Evolutionary conservation across 306 rosid genomes (phyloP), one percentile per base, ranked within the genome.

Genomic region (Fragaria nilgerrensis): DNA sequence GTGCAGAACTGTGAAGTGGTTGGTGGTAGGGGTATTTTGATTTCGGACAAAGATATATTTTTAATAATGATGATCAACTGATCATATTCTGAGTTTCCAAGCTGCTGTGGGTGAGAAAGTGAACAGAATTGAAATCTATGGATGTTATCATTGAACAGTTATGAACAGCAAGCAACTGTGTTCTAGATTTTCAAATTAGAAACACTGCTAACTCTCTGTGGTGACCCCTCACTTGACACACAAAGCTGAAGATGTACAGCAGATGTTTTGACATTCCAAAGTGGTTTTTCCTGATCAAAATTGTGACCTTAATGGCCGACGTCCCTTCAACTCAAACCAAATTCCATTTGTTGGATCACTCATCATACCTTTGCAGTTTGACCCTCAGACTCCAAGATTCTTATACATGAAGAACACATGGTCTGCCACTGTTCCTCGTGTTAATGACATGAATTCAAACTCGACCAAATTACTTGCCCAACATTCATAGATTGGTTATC

Each of bases 311-410:
- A 74, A 56, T 37, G 77, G 56, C 41, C 53, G 52, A 39, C 68
- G 68, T 73, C 53, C 23, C 53, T 74, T 59, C 77, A 74, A 74
- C 20, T 58, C 29, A 17, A 47, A 63, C 55, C 29, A 25, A 74
- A 27, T 44, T 74, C 41, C 68, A 73, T 73, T 56, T 56, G 77
- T 56, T 56, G 77, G 53, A 56, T 2, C 25, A 23, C 16, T 55
- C 68, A 41, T 39, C 27, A 41, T 43, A 23, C 70, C 7, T 41
- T 59, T 59, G 43, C 70, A 66, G 70, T 19, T 66, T 36, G 27
- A 65, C 56, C 77, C 36, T 48, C 44, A 43, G 15, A 45, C 61
- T 75, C 34, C 61, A 41, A 62, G 61, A 62, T 62, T 75, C 61
- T 75, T 75, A 58, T 45, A 20, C 22, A 9, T 44, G 52, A 61